Percentiles rank a stretch among this genome's conserved stretches.
phyloP scores from a whole-genome alignment of 805 yeast species.

The Spathaspora sp. region DNA sequence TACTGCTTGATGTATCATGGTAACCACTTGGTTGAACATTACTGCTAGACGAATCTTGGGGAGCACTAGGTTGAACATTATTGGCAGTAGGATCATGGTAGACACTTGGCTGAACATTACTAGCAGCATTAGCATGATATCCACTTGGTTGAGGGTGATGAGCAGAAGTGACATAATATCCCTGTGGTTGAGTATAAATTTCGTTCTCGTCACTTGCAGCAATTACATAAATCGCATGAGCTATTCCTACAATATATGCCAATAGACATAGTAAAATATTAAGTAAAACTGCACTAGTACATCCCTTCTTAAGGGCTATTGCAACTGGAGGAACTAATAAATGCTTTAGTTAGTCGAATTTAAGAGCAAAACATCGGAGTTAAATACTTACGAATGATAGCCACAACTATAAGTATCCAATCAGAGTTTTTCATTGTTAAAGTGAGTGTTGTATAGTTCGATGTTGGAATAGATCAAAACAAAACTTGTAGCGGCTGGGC shows the following conservation, averaged over 20 bases:
- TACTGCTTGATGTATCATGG: no score
- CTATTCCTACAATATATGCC: slow-evolving; percentile 73
- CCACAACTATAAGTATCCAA: slow-evolving; percentile 62
- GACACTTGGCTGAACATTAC: no score
- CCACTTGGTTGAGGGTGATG: slow-evolving; percentile 14
- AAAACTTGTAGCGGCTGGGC: no score
- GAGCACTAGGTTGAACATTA: no score
- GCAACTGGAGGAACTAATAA: slow-evolving; percentile 67
- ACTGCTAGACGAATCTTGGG: no score
- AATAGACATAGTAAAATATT: slow-evolving; percentile 67
- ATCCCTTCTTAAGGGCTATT: slow-evolving; percentile 70
- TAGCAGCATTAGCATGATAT: slow-evolving; percentile 3
- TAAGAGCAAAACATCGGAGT: background rate
- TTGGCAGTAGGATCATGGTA: no score
- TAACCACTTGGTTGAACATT: no score
- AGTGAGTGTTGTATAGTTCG: background rate
- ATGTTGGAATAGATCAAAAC: no score
- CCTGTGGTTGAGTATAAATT: background rate
- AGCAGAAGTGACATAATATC: slow-evolving; percentile 18
- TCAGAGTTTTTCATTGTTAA: slow-evolving; percentile 43
- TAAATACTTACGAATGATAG: slow-evolving; percentile 42
- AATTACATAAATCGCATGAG: slow-evolving; percentile 77
- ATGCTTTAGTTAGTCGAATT: slow-evolving; percentile 7
- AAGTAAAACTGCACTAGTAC: slow-evolving; percentile 65
- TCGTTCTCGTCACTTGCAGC: slow-evolving; percentile 59